phyloP scores from a whole-genome alignment of 192 early-diverging fungal species.

The Coemansia sp. region DNA sequence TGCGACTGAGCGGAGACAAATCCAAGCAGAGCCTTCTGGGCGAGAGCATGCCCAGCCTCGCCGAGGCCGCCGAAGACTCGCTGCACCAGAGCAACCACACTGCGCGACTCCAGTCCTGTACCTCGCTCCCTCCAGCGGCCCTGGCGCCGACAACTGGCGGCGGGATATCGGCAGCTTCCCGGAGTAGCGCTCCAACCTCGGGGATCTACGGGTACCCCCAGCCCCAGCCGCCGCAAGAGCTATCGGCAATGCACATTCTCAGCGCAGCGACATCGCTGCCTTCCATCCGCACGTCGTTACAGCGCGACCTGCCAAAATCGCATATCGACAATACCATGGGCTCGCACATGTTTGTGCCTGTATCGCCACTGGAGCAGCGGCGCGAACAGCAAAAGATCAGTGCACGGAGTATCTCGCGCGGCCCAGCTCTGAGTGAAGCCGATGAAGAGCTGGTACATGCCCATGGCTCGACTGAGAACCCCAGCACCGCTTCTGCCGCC shows the following conservation, averaged over 20 bases:
- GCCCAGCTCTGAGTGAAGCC: too few species aligned
- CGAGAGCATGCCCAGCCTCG: conserved; percentile 42
- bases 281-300: conserved; percentile 20
- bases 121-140: conserved; percentile 24
- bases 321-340: conserved; percentile 13
- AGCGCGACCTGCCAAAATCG: conserved; percentile 16
- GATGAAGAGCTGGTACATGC: too few species aligned
- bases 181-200: too few species aligned
- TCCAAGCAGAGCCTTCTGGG: conserved; percentile 9
- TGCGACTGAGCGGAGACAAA: conserved; percentile 38
- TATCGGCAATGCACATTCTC: conserved; percentile 42
- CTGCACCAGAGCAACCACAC: conserved; percentile 9
- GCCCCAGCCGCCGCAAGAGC: conserved; percentile 18
- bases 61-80: conserved; percentile 21
- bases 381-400: too few species aligned
- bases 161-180: too few species aligned
- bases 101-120: conserved; percentile 23
- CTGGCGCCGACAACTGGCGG: neutral
- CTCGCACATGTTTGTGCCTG: conserved; percentile 37
- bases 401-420: too few species aligned
- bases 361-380: conserved; percentile 45
- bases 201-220: neutral
- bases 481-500: neutral
- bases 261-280: conserved; percentile 40
- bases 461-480: neutral